Percentiles rank a stretch among this genome's conserved stretches.
phyloP scores from a whole-genome alignment of 2,329 filamentous ascomycete species.

The Pseudogymnoascus sp. region DNA sequence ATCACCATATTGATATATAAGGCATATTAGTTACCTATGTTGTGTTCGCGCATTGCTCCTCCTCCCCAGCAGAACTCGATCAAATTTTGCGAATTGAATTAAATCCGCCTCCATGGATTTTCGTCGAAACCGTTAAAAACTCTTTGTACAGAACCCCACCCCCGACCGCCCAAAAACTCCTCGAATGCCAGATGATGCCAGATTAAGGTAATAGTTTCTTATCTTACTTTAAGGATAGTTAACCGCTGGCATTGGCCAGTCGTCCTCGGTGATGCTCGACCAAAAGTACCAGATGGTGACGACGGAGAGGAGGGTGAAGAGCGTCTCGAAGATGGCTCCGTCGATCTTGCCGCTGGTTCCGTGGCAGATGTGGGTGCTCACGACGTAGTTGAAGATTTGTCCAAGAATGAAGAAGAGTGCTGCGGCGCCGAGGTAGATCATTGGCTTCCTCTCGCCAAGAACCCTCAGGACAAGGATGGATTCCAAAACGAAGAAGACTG shows the following conservation, averaged over 20 bases:
- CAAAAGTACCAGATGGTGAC: conserved; percentile 88
- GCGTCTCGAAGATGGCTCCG: conserved; percentile 81
- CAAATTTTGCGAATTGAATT: neutral
- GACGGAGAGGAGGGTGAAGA: conserved; percentile 83
- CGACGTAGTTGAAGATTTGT: conserved; percentile 91
- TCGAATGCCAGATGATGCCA: conserved; percentile 20
- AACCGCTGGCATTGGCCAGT: conserved; percentile 63
- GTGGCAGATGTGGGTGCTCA: conserved; percentile 83
- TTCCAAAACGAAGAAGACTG: conserved; percentile 79
- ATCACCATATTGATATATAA: conserved; percentile 6
- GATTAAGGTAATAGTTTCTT: conserved; percentile 30
- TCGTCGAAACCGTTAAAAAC: neutral
- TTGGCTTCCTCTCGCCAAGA: conserved; percentile 81
- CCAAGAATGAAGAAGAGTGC: conserved; percentile 79
- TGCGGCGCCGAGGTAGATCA: conserved; percentile 74
- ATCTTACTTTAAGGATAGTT: conserved; percentile 12
- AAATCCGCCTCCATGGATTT: neutral
- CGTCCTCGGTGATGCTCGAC: conserved; percentile 98
- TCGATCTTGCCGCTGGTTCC: conserved; percentile 81
- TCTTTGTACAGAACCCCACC: conserved; percentile 2
- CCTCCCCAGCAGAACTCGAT: neutral
- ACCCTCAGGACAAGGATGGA: conserved; percentile 74
- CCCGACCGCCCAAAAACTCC: neutral
- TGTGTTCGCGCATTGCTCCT: neutral
- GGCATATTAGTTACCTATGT: conserved; percentile 4